Evolutionary conservation across 2,329 filamentous ascomycete genomes (phyloP).

Genomic region (Seiridium unicorne): DNA sequence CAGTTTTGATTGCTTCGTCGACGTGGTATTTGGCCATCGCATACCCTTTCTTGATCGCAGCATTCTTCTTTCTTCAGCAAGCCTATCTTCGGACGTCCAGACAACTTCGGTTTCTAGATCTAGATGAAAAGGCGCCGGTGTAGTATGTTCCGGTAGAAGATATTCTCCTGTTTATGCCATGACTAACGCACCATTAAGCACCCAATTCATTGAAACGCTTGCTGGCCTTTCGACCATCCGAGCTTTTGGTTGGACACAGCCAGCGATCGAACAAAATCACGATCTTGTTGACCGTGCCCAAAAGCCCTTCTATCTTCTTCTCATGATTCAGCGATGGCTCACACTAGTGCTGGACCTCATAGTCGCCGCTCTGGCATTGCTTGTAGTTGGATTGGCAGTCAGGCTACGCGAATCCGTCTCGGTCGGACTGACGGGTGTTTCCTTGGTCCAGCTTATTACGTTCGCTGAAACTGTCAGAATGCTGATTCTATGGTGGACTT

Average conservation of each 20-base stretch:
- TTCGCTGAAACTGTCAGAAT: neutral
- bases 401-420: neutral
- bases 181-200: neutral
- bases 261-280: neutral
- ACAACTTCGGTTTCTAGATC: conserved; percentile 29
- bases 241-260: neutral
- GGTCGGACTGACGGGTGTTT: neutral
- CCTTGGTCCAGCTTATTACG: neutral
- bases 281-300: neutral
- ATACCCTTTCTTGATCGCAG: conserved; percentile 23
- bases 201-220: conserved; percentile 10
- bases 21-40: neutral
- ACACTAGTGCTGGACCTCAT: conserved; percentile 2
- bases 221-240: neutral
- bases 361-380: neutral
- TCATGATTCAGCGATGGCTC: neutral
- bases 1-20: neutral
- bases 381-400: neutral
- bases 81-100: conserved; percentile 32
- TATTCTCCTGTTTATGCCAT: neutral
- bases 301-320: conserved; percentile 4
- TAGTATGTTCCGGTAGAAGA: conserved; percentile 13
- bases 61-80: conserved; percentile 23
- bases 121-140: conserved; percentile 30
- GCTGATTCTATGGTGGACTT: neutral